Conservation (phyloP, 1,284 basidiomycete genomes). For the Papiliotrema nemorosa region DNA sequence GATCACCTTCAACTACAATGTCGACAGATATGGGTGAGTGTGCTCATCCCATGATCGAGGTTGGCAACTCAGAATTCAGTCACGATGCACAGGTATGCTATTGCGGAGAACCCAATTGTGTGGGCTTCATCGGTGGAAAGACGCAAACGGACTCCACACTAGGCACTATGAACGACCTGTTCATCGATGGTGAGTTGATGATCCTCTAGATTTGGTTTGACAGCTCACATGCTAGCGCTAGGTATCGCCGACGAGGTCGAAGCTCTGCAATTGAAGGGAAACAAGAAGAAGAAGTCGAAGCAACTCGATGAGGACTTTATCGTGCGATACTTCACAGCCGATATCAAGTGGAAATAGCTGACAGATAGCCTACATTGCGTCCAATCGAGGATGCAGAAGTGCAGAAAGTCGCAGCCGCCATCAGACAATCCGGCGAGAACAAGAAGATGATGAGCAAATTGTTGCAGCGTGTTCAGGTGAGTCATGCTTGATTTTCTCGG, state of each 20-base stretch:
- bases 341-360: no score
- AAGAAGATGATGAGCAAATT: conserved; percentile 78
- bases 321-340: conserved; percentile 55
- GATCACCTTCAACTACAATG: conserved; percentile 99
- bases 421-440: conserved; percentile 79
- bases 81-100: conserved; percentile 94
- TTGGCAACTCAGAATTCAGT: conserved; percentile 49
- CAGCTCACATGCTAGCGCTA: conserved; percentile 61
- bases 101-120: conserved; percentile 93
- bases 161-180: conserved; percentile 86
- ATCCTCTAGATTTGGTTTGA: neutral
- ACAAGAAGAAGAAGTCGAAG: conserved; percentile 83
- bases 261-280: conserved; percentile 71
- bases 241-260: conserved; percentile 92
- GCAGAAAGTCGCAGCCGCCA: conserved; percentile 84
- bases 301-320: conserved; percentile 92
- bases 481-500: conserved; percentile 11
- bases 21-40: conserved; percentile 92
- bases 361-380: conserved; percentile 57
- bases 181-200: conserved; percentile 73
- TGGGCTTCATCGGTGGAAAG: conserved; percentile 95
- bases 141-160: conserved; percentile 87
- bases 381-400: conserved; percentile 75
- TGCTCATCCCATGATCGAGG: neutral
- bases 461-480: conserved; percentile 77